These are phyloP conservation scores for Mortierella hygrophila DNA, from an alignment of 192 early-diverging fungal genomes.

Conservation along the genomic window DNA sequence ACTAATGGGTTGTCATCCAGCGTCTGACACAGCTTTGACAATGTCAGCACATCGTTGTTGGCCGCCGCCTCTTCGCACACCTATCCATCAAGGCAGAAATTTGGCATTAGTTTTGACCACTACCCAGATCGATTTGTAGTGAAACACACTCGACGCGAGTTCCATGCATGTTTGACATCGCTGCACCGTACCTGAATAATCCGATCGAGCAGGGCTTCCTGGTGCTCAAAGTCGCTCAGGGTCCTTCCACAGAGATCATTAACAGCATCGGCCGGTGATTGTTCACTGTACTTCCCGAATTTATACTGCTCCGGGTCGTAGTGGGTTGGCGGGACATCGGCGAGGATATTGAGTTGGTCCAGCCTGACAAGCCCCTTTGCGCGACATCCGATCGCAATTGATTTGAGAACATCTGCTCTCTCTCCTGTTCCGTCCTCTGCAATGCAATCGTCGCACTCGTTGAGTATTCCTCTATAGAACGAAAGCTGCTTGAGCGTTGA, in stretches of 20 bases:
- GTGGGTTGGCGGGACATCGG: neutral
- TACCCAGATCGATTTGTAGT: too few relatives aligned
- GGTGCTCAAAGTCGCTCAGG: conserved; percentile 40
- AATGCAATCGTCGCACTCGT: conserved; percentile 40
- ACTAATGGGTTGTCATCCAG: conserved; percentile 51
- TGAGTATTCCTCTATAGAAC: conserved; percentile 39
- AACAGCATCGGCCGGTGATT: conserved; percentile 14
- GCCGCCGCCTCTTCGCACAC: conserved; percentile 33
- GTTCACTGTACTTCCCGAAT: neutral
- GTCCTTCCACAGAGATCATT: conserved; percentile 44
- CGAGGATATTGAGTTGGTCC: conserved; percentile 29
- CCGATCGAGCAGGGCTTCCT: conserved; percentile 35
- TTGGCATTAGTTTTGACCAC: neutral
- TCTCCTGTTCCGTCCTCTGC: conserved; percentile 24
- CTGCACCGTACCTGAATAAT: conserved; percentile 34
- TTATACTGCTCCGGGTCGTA: conserved; percentile 11
- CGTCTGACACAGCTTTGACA: conserved; percentile 50
- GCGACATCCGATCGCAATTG: conserved; percentile 27
- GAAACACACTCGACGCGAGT: too few relatives aligned
- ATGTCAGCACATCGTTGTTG: conserved; percentile 29
- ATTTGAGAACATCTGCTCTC: conserved; percentile 6
- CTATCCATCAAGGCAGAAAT: conserved; percentile 1
- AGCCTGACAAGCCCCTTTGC: conserved; percentile 23
- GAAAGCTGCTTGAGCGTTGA: conserved; percentile 36
- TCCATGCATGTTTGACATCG: neutral